phyloP scores from a whole-genome alignment of 2,329 filamentous ascomycete genomes.

The Scortechinia acanthostroma region DNA sequence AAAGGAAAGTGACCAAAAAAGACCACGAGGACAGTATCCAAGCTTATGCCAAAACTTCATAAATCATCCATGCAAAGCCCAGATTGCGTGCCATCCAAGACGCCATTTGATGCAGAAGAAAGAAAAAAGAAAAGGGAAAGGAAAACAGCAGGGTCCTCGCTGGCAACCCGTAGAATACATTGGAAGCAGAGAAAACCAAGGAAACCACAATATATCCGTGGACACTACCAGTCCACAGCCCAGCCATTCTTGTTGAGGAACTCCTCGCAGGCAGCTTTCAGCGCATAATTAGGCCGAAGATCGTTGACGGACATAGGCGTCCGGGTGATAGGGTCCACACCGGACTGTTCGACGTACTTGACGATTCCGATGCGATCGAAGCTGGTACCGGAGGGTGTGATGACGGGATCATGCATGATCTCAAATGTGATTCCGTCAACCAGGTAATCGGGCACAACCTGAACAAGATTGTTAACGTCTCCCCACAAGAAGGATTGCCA shows the following conservation, averaged over 20 bases:
- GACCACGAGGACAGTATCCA: too few relatives aligned
- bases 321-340: background rate
- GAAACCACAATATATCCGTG: background rate
- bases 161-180: too few relatives aligned
- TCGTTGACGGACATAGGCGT: background rate
- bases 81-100: background rate
- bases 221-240: background rate
- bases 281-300: background rate
- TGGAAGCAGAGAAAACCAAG: background rate
- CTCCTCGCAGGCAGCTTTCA: background rate
- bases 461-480: slow-evolving; percentile 5
- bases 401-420: slow-evolving; percentile 39
- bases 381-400: slow-evolving; percentile 15
- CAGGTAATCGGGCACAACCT: slow-evolving; percentile 36
- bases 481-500: background rate
- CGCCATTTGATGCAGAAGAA: background rate
- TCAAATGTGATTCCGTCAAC: slow-evolving; percentile 38
- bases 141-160: too few relatives aligned
- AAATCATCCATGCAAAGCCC: too few relatives aligned
- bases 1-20: too few relatives aligned
- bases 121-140: background rate
- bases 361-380: slow-evolving; percentile 1
- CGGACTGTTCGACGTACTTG: slow-evolving; percentile 1
- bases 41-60: too few relatives aligned
- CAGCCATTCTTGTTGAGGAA: slow-evolving; percentile 1